A percentile compares a stretch with the other conserved stretches of the same genome.
Evolutionary conservation across 2,329 filamentous ascomycete genomes (phyloP).

Genomic region (Fusarium luffae): DNA sequence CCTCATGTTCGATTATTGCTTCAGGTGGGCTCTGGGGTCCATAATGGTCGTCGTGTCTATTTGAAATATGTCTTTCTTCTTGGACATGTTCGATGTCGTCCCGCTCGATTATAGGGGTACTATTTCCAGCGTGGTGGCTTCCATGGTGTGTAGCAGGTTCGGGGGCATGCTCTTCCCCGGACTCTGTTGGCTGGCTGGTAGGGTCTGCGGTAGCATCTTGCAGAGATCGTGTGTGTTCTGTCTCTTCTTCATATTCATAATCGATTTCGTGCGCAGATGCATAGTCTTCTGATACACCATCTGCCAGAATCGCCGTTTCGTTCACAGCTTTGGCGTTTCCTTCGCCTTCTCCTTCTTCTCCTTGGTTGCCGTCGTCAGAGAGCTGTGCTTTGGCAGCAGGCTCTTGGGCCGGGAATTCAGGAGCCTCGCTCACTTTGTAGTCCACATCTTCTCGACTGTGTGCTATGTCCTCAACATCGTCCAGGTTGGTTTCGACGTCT

Average conservation of each 20-base stretch:
- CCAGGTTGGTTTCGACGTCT: constrained; percentile 36
- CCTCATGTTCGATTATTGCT: not conserved
- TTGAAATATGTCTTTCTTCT: constrained; percentile 34
- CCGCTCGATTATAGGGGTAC: not conserved
- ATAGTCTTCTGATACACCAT: constrained; percentile 23
- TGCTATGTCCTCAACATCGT: constrained; percentile 15
- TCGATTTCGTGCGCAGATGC: constrained; percentile 46
- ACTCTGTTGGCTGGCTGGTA: constrained; percentile 7
- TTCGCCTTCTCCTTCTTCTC: not conserved
- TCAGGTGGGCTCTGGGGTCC: constrained; percentile 17
- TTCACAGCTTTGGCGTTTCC: constrained; percentile 10
- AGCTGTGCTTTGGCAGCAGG: constrained; percentile 12
- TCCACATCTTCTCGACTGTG: constrained; percentile 16
- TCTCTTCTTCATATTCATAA: constrained; percentile 45
- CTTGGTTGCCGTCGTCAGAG: constrained; percentile 5
- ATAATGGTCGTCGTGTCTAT: constrained; percentile 25
- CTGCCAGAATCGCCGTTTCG: constrained; percentile 3
- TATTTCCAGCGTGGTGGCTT: constrained; percentile 6
- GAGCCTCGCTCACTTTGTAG: constrained; percentile 14
- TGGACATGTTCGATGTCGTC: constrained; percentile 9
- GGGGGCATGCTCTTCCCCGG: not conserved
- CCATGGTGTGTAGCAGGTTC: not conserved
- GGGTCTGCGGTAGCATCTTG: constrained; percentile 13
- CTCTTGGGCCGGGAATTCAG: constrained; percentile 19
- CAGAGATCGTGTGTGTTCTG: constrained; percentile 24